Conservation (phyloP, 2,329 filamentous ascomycete species). For the Phyllosticta paracitricarpa region DNA sequence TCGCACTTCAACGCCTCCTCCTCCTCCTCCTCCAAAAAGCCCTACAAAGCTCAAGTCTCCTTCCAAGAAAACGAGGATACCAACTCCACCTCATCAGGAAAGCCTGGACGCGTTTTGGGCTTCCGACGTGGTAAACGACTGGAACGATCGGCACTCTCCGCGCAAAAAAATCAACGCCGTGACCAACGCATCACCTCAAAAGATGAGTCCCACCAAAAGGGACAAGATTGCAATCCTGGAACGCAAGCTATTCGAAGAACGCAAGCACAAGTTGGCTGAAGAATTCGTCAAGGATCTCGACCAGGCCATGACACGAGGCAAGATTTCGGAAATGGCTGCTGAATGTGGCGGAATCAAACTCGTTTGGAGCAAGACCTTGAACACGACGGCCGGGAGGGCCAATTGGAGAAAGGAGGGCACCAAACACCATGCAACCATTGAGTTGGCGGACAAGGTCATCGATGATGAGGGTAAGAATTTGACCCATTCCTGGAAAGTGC, state of each 20-base stretch:
- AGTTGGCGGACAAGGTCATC: conserved; percentile 82
- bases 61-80: conserved; percentile 24
- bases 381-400: conserved; percentile 61
- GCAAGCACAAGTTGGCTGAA: conserved; percentile 53
- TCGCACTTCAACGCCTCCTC: conserved; percentile 22
- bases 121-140: conserved; percentile 25
- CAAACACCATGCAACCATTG: conserved; percentile 59
- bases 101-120: conserved; percentile 31
- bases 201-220: conserved; percentile 21
- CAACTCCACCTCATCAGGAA: conserved; percentile 21
- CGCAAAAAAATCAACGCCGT: conserved; percentile 15
- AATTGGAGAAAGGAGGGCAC: conserved; percentile 37
- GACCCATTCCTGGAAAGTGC: neutral
- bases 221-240: conserved; percentile 29
- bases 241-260: conserved; percentile 48
- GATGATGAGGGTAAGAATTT: conserved; percentile 41
- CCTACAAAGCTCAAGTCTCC: conserved; percentile 25
- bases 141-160: conserved; percentile 27
- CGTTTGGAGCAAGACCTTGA: conserved; percentile 67
- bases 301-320: conserved; percentile 48
- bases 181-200: conserved; percentile 2
- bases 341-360: conserved; percentile 61
- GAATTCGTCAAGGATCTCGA: conserved; percentile 63
- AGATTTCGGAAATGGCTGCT: conserved; percentile 48
- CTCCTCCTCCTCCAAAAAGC: conserved; percentile 13